Evolutionary conservation across 1,284 basidiomycete genomes (phyloP).

Genomic region (Gymnopus androsaceus): DNA sequence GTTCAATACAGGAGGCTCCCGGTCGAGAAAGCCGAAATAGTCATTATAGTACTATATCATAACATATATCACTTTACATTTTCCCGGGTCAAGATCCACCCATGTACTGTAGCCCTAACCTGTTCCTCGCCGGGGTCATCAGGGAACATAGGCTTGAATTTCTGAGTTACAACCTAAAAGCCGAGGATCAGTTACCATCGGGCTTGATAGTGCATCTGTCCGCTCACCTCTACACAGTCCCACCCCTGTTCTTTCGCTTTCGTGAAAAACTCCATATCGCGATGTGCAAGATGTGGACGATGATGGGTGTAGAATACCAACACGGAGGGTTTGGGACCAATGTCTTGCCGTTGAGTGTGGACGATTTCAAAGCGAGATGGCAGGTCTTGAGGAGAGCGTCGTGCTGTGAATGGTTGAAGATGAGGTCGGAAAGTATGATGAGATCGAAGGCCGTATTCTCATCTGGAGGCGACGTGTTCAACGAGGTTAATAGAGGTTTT

Average conservation of each 20-base stretch:
- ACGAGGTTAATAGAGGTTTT: slow-evolving; percentile 48
- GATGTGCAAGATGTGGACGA: slow-evolving; percentile 80
- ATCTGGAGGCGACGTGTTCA: slow-evolving; percentile 27
- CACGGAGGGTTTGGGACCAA: slow-evolving; percentile 56
- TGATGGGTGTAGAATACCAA: slow-evolving; percentile 95
- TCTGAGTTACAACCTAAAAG: slow-evolving; percentile 1
- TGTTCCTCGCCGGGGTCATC: slow-evolving; percentile 80
- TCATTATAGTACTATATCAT: no score
- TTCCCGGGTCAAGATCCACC: slow-evolving; percentile 66
- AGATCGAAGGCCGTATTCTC: slow-evolving; percentile 62
- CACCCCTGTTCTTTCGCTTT: slow-evolving; percentile 72
- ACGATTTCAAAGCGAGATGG: slow-evolving; percentile 43
- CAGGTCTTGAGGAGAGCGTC: slow-evolving; percentile 81
- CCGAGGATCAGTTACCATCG: neutral
- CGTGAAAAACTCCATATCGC: slow-evolving; percentile 84
- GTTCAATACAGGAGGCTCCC: no score
- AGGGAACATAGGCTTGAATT: slow-evolving; percentile 79
- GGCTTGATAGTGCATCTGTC: slow-evolving; percentile 52
- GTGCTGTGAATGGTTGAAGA: slow-evolving; percentile 92
- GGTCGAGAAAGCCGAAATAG: no score
- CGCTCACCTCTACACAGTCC: slow-evolving; percentile 69
- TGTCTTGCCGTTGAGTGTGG: slow-evolving; percentile 14
- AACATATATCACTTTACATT: no score
- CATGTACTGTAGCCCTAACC: slow-evolving; percentile 75
- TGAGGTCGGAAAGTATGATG: slow-evolving; percentile 88